Evolutionary conservation across 176 grass and related monocot genomes (phyloP).

Genomic region (Carex myosuroides): DNA sequence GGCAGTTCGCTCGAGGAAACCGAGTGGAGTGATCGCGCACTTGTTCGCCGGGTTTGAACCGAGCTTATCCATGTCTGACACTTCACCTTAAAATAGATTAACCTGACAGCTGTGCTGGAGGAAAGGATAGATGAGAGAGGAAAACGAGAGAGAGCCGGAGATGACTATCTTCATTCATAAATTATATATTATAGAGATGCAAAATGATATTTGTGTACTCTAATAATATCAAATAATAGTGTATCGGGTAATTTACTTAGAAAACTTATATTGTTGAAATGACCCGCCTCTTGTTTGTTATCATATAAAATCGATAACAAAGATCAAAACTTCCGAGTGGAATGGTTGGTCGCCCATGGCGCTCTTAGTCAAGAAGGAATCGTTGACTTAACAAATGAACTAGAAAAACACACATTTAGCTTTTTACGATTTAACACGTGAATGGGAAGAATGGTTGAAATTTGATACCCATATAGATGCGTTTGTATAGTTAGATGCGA

Average conservation of each 20-base stretch:
- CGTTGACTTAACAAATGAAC: no score
- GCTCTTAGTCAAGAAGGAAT: background rate
- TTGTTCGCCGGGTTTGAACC: slow-evolving; percentile 48
- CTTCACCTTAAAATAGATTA: background rate
- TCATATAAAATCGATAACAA: background rate
- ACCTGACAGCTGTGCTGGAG: background rate
- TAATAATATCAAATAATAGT: background rate
- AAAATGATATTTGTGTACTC: background rate
- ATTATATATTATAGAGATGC: background rate
- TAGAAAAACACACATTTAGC: no score
- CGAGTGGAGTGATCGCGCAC: slow-evolving; percentile 54
- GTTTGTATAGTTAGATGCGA: no score
- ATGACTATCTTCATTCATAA: background rate
- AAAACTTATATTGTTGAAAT: background rate
- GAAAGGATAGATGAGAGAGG: background rate
- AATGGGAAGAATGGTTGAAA: no score
- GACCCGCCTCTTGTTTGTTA: background rate
- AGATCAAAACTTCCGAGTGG: background rate
- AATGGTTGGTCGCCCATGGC: background rate
- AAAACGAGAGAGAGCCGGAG: background rate
- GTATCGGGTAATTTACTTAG: background rate
- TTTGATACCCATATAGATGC: no score
- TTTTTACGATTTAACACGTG: no score
- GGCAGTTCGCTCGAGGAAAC: slow-evolving; percentile 61
- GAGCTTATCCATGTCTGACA: slow-evolving; percentile 36